Evolutionary conservation across 139 green algal species (phyloP), one percentile per base, ranked within the genome.

Genomic region (Auxenochlorella pyrenoidosa): DNA sequence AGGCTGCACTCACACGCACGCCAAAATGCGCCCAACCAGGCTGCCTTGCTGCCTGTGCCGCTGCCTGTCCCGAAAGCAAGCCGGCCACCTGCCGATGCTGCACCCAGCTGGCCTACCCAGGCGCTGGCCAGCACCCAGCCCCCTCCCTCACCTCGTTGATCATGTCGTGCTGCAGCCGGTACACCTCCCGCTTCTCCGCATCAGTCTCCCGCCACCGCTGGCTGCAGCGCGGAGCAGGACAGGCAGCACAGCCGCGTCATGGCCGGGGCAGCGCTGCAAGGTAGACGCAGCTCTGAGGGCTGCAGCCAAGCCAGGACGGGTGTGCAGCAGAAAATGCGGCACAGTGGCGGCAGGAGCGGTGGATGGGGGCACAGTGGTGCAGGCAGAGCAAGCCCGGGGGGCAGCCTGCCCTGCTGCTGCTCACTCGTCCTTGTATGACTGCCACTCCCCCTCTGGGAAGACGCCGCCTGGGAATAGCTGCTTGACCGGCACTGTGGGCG

Each of bases 201-300:
- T 85, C 95, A 6, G 95, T 99, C 83, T 97, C 93, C 8, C 97
- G 93, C 97, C 96, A 99, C 66, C 94, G 87, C 90, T 99, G 98
- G 88, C 95, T 94, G 88, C 93, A 44, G 28, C 21, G 47, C 18
- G 24, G 1, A 22, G 32, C 24, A 41, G 19, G 18, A n/a, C 15
- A 15, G 26, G 22, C 41, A 59, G 2, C 10, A 44, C 13, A 58
- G 40, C 70, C n/a, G 21, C 0, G 71, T 73, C 5, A 40, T 26
- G 28, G 66, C 66, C 30, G 30, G 3, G 68, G 68, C n/a, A 40
- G n/a, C 16, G 36, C 68, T 36, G 3, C 66, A 73, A 15, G 28
- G 28, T 24, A 68, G 60, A 38, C 4, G 28, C 66, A 73, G 66
- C 30, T 21, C 28, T 21, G 22, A 16, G 4, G 66, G 40, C n/a